Evolutionary conservation across 139 green algal genomes (phyloP), one percentile per base, ranked within the genome.

Genomic region (Chloropicon primus): DNA sequence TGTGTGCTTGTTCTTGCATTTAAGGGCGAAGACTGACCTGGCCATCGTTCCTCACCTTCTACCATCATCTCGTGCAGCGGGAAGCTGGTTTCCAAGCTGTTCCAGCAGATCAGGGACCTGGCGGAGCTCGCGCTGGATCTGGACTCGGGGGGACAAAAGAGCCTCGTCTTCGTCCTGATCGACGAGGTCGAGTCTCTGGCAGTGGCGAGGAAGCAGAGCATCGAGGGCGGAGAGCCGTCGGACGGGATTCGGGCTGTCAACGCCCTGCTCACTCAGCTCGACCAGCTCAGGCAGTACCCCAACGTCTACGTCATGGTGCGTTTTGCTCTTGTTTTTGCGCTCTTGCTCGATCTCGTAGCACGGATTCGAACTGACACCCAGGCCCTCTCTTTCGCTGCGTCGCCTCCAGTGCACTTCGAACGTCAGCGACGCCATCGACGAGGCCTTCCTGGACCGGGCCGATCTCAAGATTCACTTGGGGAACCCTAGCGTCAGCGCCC

Each of bases 381-480:
- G 21, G 21, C 53, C 21, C 21, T 23, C 53, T 22, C 53, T 72
- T 23, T 22, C 53, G 53, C 21, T 21, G 22, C 21, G 53, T 72
- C 22, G 21, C 22, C 21, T 23, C 53, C 53, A 21, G 21, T 28
- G 87, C 22, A 97, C 93, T 24, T 91, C 78, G 73, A 97, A 97
- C 87, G 88, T 97, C 72, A 95, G 89, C 0, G 85, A 86, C 28
- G 88, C 91, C 0, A 92, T 97, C 21, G 92, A 99, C 81, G 76
- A 93, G 21, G 94, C 94, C 0, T 99, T 99, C 82, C 85, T 99
- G n/a, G 94, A 99, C 85, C 83, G 94, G 22, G 93, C 95, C 1
- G 94, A 99, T 85, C 96, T 99, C 81, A 98, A 96, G 84, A 85
- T 87, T 17, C 41, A 62, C 41, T 17, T 62, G 41, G 41, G 41